Base-by-base conservation (phyloP, 2,329 filamentous ascomycete species). In the Metarhizium brunneum region DNA sequence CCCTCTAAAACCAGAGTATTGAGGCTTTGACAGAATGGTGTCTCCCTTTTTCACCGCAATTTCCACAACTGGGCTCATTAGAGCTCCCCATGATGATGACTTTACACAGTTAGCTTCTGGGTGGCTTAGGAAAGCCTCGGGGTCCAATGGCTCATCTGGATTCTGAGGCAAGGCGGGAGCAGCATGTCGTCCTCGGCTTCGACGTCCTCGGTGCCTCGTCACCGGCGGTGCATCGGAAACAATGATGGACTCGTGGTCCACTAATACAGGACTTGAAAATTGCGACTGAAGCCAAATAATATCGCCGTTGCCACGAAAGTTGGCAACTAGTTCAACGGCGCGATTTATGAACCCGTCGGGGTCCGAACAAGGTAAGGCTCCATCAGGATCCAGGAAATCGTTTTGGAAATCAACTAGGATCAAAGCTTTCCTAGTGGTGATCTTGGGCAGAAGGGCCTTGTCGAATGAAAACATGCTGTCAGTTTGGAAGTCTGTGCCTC, bases 381-480 rank as follows among this genome's bases (percentile, higher is more conserved):
- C 87, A 52, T 83, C 78, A 1, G 81, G 72, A 6, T 83, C 78
- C 56, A 95, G 73, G 65, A 97, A 96, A 68, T 96, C 92, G 64
- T 95, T 90, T 66, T 97, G 94, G 40, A 95, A 82, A 65, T 96
- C 92, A 60, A 96, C 79, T 18, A 95, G 74, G 20, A 97, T 76
- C 47, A 99, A 77, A 1, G 90, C 92, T 71, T 81, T 82, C 53
- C 83, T 78, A 8, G 82, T 82, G 35, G 71, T 74, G 53, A 86
- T 70, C 51, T 79, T 72, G 11, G 83, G 83, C 20, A 86, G 73
- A 40, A 76, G 73, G 49, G 77, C 69, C 43, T 75, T 71, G 62
- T 84, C 79, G 66, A 85, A 82, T 58, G 78, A 67, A 64, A 85
- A 82, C 73, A 82, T 81, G 58, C 54, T 52, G 45, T 30, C 20